Conservation (phyloP, 1,284 basidiomycete species). For the Singerocomus inundabilis region DNA sequence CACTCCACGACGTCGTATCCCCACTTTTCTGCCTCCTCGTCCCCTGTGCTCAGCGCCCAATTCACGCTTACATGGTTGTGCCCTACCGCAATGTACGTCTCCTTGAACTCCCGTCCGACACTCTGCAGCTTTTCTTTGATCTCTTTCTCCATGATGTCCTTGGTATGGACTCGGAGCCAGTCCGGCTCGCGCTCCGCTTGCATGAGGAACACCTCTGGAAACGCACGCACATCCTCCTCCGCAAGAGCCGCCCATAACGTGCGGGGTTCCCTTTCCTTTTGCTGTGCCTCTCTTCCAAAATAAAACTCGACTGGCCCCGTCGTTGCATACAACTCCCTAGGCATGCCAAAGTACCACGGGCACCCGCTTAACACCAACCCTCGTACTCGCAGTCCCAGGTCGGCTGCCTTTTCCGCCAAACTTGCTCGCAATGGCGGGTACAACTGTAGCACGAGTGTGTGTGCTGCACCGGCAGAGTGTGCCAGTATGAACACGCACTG, state of each 20-base stretch:
- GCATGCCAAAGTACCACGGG: slow-evolving; percentile 39
- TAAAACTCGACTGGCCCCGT: slow-evolving; percentile 37
- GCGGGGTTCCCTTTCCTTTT: slow-evolving; percentile 41
- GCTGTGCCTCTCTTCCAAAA: slow-evolving; percentile 45
- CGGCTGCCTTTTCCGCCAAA: slow-evolving; percentile 26
- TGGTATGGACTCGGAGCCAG: too few relatives aligned
- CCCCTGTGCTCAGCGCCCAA: slow-evolving; percentile 48
- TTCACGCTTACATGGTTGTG: slow-evolving; percentile 65
- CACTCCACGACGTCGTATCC: slow-evolving; percentile 49
- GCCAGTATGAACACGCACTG: slow-evolving; percentile 48
- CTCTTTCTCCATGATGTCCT: too few relatives aligned
- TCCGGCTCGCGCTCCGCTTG: slow-evolving; percentile 52
- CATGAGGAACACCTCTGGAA: slow-evolving; percentile 49
- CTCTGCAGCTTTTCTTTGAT: too few relatives aligned
- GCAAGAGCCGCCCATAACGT: slow-evolving; percentile 38
- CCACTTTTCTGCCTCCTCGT: slow-evolving; percentile 62
- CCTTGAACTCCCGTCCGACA: too few relatives aligned
- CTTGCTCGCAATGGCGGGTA: slow-evolving; percentile 31
- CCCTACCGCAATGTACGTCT: slow-evolving; percentile 42
- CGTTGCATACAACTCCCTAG: slow-evolving; percentile 22
- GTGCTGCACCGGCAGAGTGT: slow-evolving; percentile 59
- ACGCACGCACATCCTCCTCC: slow-evolving; percentile 32
- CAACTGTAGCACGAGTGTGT: slow-evolving; percentile 45
- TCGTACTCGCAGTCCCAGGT: slow-evolving; percentile 37
- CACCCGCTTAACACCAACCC: slow-evolving; percentile 48